Evolutionary conservation across 768 basidiomycete genomes (phyloP), one percentile per base, ranked within the genome.

Genomic region (Saitozyma podzolica): DNA sequence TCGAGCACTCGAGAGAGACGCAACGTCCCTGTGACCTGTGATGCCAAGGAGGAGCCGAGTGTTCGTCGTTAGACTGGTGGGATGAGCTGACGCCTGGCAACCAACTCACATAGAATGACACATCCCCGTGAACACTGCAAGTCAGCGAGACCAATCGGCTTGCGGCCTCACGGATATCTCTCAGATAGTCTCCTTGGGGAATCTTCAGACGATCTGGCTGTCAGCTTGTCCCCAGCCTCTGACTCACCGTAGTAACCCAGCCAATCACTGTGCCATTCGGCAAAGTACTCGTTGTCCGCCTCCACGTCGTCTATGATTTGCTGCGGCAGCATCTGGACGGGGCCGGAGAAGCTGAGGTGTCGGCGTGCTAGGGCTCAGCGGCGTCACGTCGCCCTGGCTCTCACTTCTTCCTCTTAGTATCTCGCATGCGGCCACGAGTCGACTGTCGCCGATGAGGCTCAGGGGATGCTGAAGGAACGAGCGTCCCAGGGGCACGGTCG

Each of bases 201-300:
- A 54, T 59, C 50, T 9, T 50, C 51, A n/a, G 43, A 13, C 11
- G 52, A 61, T 41, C 52, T 40, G 29, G 42, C 65, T 43, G 61
- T 14, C 40, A 56, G 39, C 45, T 51, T 54, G 41, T 10, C 4
- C 9, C 43, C n/a, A 51, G 29, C 37, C 7, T 9, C 17, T 13
- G 29, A 54, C 61, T 39, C 41, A 67, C 66, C 64, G 43, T 67
- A 70, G 47, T 66, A 73, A 3, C 51, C 43, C 37, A 71, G 64
- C 74, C 74, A 75, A 49, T 73, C 70, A n/a, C 60, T 56, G 49
- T 62, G 66, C 71, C 74, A 75, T 10, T 62, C 62, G 10, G 64
- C 54, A 6, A 56, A 41, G 40, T 50, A 52, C 20, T 43, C 41
- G 17, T 54, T 52, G 3, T 52, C 61, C 43, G 43, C 49, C 11